A percentile compares a stretch with the other conserved stretches of the same genome.
These are phyloP conservation scores for Pythium phragmitis DNA, from an alignment of 352 stramenopile species.

Conservation along the genomic window DNA sequence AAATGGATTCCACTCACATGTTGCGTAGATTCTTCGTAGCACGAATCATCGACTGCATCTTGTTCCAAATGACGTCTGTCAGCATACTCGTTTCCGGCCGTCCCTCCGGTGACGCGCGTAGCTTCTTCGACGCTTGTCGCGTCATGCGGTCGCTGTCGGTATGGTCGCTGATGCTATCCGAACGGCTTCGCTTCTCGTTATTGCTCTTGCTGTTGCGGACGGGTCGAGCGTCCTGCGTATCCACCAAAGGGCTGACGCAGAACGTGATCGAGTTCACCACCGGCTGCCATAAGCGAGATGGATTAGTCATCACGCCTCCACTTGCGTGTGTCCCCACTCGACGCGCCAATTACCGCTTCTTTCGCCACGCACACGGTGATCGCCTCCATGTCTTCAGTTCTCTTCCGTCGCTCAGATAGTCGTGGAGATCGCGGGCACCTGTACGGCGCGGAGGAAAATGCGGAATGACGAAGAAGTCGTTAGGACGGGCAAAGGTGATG, in stretches of 20 bases:
- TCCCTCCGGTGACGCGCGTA: not conserved
- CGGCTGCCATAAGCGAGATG: not conserved
- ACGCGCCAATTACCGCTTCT: conserved; percentile 4
- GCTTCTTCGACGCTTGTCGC: not conserved
- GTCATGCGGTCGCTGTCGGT: conserved; percentile 4
- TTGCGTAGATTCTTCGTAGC: conserved; percentile 14
- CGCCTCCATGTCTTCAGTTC: conserved; percentile 5
- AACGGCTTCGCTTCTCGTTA: conserved; percentile 3
- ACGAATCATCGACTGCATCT: conserved; percentile 15
- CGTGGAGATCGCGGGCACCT: not conserved
- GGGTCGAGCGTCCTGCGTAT: not conserved
- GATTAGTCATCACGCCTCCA: not conserved
- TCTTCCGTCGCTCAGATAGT: not conserved
- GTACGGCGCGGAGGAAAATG: conserved; percentile 2
- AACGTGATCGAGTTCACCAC: not conserved
- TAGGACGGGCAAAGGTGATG: not conserved
- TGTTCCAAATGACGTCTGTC: conserved; percentile 10
- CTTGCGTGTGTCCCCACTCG: not conserved
- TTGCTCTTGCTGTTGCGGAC: not conserved
- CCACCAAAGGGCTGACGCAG: not conserved
- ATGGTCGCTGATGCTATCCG: conserved; percentile 11
- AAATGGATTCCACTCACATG: conserved; percentile 17
- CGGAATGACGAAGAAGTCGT: not conserved
- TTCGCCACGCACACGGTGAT: not conserved
- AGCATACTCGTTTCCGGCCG: conserved; percentile 15